These are phyloP conservation scores for Aspergillus ustus DNA, from an alignment of 2,329 filamentous ascomycete species.

Conservation along the genomic window DNA sequence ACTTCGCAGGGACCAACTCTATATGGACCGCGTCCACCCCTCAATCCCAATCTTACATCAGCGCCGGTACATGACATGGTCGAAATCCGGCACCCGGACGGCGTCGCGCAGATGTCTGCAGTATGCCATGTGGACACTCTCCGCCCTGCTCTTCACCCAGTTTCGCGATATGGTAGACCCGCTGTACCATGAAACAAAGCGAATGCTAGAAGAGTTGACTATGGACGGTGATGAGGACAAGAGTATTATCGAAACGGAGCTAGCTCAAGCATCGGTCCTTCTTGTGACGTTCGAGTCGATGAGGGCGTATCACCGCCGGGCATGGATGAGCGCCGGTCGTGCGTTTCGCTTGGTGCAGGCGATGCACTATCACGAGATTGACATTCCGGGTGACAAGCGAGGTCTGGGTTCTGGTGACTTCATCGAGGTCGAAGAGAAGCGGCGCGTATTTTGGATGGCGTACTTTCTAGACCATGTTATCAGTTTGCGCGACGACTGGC, in stretches of 20 bases:
- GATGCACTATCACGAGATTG: constrained; percentile 38
- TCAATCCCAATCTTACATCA: constrained; percentile 28
- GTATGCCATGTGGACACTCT: constrained; percentile 44
- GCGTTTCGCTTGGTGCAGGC: constrained; percentile 41
- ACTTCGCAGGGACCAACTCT: constrained; percentile 28
- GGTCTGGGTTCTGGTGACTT: not conserved
- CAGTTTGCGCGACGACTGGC: constrained; percentile 36
- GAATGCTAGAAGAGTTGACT: constrained; percentile 19
- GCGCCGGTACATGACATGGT: constrained; percentile 25
- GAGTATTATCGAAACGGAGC: constrained; percentile 5
- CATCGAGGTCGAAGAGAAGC: constrained; percentile 37
- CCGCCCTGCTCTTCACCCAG: constrained; percentile 25
- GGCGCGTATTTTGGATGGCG: constrained; percentile 44
- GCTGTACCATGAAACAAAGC: constrained; percentile 9
- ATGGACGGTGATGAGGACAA: not conserved
- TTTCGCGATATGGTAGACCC: constrained; percentile 16
- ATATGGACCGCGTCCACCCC: constrained; percentile 29
- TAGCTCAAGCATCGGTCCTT: constrained; percentile 25
- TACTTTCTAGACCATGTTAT: constrained; percentile 43
- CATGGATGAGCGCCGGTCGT: constrained; percentile 41
- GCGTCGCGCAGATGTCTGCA: constrained; percentile 22
- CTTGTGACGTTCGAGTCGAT: constrained; percentile 24
- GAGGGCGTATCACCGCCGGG: constrained; percentile 33
- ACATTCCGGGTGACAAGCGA: constrained; percentile 13
- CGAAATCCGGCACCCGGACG: constrained; percentile 8